Conservation (phyloP, 2,329 filamentous ascomycete species). For the Trichoderma brevicompactum region DNA sequence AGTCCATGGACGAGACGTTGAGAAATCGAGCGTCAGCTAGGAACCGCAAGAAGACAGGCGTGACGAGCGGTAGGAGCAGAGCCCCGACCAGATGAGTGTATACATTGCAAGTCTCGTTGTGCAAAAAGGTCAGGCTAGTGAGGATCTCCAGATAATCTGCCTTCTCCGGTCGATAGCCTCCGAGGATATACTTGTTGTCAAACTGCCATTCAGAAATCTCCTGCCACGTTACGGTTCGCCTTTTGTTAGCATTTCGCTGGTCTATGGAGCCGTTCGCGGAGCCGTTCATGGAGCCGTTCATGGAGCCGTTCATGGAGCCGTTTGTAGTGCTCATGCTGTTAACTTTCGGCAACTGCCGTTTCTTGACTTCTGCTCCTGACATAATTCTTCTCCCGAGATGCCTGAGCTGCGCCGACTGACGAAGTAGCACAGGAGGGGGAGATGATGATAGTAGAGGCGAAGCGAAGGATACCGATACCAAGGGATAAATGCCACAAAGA, state of each 20-base stretch:
- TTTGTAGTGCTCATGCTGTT: background rate
- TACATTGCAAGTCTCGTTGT: constrained; percentile 20
- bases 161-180: constrained; percentile 14
- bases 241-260: background rate
- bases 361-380: constrained; percentile 11
- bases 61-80: background rate
- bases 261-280: background rate
- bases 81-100: constrained; percentile 15
- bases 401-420: background rate
- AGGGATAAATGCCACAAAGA: background rate
- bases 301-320: background rate
- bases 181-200: constrained; percentile 21
- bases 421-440: background rate
- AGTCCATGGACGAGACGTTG: constrained; percentile 12
- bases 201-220: constrained; percentile 18
- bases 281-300: no score
- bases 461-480: background rate
- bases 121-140: constrained; percentile 5
- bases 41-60: constrained; percentile 3
- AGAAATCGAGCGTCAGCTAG: background rate
- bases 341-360: constrained; percentile 8
- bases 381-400: background rate
- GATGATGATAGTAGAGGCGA: background rate
- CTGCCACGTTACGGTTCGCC: constrained; percentile 6
- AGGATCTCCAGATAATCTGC: constrained; percentile 3